Evolutionary conservation across 2,329 filamentous ascomycete species (phyloP).

Genomic region (Trichoderma atrobrunneum): DNA sequence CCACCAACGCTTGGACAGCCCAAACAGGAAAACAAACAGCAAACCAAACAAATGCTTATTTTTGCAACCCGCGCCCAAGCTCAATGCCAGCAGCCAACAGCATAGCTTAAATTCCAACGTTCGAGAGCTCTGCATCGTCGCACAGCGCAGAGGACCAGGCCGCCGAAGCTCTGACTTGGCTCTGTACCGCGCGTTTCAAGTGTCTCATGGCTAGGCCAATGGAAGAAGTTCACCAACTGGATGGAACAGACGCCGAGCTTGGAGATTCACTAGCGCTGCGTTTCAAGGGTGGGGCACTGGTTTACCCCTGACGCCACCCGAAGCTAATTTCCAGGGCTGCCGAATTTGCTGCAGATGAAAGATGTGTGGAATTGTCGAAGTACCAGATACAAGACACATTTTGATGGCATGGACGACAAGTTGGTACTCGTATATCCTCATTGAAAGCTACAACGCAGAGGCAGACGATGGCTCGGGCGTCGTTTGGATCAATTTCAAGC

Average conservation of each 20-base stretch:
- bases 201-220: constrained; percentile 7
- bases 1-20: background rate
- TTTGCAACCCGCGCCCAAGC: background rate
- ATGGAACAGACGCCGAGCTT: constrained; percentile 18
- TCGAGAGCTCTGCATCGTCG: background rate
- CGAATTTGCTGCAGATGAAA: background rate
- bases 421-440: background rate
- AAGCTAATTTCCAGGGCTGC: constrained; percentile 14
- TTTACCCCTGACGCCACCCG: constrained; percentile 14
- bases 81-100: background rate
- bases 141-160: background rate
- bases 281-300: constrained; percentile 2
- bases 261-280: constrained; percentile 7
- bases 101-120: background rate
- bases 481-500: background rate
- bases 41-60: background rate
- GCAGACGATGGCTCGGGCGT: background rate
- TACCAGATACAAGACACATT: background rate
- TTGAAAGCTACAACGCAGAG: background rate
- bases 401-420: background rate
- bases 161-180: background rate
- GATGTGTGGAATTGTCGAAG: background rate
- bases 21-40: background rate
- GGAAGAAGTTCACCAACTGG: background rate
- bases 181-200: constrained; percentile 16